These are phyloP conservation scores for Chlamydomonas reinhardtii DNA, from an alignment of 163 green algal genomes.

Conservation along the genomic window DNA sequence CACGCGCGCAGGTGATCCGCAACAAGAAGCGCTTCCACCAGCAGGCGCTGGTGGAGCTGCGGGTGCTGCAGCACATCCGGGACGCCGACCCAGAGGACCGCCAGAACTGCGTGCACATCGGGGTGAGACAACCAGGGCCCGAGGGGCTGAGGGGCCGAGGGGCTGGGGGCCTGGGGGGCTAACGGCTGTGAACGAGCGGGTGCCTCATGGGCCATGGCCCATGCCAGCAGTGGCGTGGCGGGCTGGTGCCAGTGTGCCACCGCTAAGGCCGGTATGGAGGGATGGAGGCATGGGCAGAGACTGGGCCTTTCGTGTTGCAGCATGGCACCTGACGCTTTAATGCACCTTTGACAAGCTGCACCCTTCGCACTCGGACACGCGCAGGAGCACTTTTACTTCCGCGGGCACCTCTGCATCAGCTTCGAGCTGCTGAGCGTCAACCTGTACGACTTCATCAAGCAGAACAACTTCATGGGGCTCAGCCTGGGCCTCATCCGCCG, in stretches of 20 bases:
- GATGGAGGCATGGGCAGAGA: no score
- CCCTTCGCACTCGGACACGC: no score
- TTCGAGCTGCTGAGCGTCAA: conserved; percentile 95
- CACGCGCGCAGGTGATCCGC: conserved; percentile 75
- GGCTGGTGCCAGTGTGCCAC: no score
- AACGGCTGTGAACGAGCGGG: no score
- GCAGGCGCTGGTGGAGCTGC: conserved; percentile 90
- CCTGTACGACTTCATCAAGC: conserved; percentile 93
- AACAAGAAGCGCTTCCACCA: conserved; percentile 94
- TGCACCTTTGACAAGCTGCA: no score
- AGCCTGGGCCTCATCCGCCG: conserved; percentile 78
- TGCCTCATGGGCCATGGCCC: no score
- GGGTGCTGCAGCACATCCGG: conserved; percentile 83
- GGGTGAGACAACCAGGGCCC: no score
- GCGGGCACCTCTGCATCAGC: conserved; percentile 91
- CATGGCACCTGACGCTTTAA: no score
- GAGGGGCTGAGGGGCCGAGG: background rate
- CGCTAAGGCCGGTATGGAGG: no score
- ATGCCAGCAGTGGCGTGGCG: no score
- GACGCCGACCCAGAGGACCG: conserved; percentile 69
- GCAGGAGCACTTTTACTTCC: conserved; percentile 85
- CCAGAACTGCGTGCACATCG: conserved; percentile 81
- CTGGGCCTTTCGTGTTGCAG: no score
- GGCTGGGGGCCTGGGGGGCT: background rate
- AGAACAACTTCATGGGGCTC: conserved; percentile 84